Percentiles rank a stretch among this genome's conserved stretches.
Evolutionary conservation across 1,139 yeast species (phyloP).

Genomic region (Blastobotrys ciferrii): DNA sequence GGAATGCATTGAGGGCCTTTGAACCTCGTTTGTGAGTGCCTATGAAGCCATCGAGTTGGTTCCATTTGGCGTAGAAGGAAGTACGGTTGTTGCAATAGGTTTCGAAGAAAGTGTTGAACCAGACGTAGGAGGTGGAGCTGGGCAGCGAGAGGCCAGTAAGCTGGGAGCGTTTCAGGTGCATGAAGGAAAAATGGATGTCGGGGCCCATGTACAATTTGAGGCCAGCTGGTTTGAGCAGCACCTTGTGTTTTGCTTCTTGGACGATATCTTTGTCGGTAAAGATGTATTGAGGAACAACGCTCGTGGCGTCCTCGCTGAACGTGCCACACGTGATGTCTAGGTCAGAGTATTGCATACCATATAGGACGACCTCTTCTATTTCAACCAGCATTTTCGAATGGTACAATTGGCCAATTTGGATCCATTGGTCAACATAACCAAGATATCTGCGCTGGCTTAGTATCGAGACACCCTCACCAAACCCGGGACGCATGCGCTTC

Average conservation of each 20-base stretch:
- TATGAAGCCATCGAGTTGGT: constrained; percentile 64
- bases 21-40: constrained; percentile 59
- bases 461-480: constrained; percentile 71
- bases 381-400: constrained; percentile 26
- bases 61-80: constrained; percentile 46
- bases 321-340: constrained; percentile 29
- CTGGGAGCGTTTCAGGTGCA: constrained; percentile 12
- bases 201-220: constrained; percentile 20
- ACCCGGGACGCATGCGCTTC: constrained; percentile 55
- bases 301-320: constrained; percentile 23
- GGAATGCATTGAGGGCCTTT: constrained; percentile 50
- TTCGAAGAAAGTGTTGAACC: constrained; percentile 41
- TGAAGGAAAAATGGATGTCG: constrained; percentile 25
- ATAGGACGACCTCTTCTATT: constrained; percentile 31
- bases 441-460: constrained; percentile 67
- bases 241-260: not conserved
- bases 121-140: constrained; percentile 30
- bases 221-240: constrained; percentile 12
- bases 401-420: constrained; percentile 21
- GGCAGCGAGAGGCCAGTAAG: constrained; percentile 15
- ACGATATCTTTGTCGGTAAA: constrained; percentile 24
- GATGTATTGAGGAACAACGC: constrained; percentile 23
- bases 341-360: constrained; percentile 29
- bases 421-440: constrained; percentile 52
- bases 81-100: constrained; percentile 25